Conservation (phyloP, 306 rosid species). For the Trichosanthes cucumerina region DNA sequence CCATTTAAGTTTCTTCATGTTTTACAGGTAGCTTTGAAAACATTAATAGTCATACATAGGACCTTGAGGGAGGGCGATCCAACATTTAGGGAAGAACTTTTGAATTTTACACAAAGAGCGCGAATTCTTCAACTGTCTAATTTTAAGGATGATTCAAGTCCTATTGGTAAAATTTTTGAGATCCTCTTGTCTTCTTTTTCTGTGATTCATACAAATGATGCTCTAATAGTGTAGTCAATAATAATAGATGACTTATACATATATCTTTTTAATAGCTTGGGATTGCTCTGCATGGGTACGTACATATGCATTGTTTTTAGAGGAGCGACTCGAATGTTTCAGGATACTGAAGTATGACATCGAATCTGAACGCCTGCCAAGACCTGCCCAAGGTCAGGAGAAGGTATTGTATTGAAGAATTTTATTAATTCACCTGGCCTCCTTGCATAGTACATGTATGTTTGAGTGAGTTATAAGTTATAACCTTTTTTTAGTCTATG, state of each 20-base stretch:
- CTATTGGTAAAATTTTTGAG: conserved; percentile 51
- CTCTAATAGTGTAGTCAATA: not conserved
- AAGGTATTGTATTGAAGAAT: conserved; percentile 39
- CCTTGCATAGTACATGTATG: not conserved
- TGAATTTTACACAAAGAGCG: conserved; percentile 78
- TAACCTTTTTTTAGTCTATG: not conserved
- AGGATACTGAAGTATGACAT: conserved; percentile 85
- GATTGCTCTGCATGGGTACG: conserved; percentile 99
- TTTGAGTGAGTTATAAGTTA: not conserved
- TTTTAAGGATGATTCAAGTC: conserved; percentile 97
- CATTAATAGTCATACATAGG: conserved; percentile 83
- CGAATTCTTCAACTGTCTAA: conserved; percentile 88
- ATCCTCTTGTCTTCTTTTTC: conserved; percentile 16
- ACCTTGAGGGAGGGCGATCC: conserved; percentile 96
- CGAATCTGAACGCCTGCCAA: conserved; percentile 92
- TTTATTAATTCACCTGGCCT: not conserved
- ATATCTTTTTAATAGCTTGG: conserved; percentile 55
- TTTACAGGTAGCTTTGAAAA: conserved; percentile 86
- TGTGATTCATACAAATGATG: not conserved
- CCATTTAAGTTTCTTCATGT: conserved; percentile 13
- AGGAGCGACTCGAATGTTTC: conserved; percentile 96
- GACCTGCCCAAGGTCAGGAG: conserved; percentile 80
- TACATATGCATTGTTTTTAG: conserved; percentile 92
- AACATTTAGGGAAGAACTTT: conserved; percentile 85
- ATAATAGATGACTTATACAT: not conserved